These are phyloP conservation scores for Mycena olivaceomarginata DNA, from an alignment of 768 basidiomycete genomes.

Conservation along the genomic window DNA sequence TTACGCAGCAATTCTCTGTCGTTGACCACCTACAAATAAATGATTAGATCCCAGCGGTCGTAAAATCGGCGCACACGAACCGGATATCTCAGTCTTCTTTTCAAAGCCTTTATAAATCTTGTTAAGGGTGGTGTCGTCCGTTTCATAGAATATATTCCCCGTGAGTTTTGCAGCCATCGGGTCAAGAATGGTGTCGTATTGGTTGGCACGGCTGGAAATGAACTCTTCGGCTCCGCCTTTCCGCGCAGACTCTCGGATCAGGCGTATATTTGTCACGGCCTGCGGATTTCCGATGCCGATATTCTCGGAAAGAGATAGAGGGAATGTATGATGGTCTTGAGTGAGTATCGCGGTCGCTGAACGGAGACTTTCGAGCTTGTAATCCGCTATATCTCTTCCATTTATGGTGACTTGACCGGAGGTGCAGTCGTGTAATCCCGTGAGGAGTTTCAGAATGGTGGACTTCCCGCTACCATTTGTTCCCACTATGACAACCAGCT, in stretches of 20 bases:
- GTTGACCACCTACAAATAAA: constrained; percentile 50
- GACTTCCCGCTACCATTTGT: constrained; percentile 67
- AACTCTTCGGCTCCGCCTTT: constrained; percentile 33
- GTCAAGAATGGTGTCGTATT: constrained; percentile 45
- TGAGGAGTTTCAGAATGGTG: constrained; percentile 64
- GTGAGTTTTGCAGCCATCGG: constrained; percentile 14
- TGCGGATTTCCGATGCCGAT: constrained; percentile 44
- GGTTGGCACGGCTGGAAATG: constrained; percentile 25
- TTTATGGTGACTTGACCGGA: constrained; percentile 63
- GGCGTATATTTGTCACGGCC: neutral
- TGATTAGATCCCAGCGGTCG: neutral
- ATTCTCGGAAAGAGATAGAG: constrained; percentile 61
- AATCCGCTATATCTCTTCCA: constrained; percentile 54
- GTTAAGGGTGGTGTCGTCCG: constrained; percentile 44
- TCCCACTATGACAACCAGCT: constrained; percentile 68
- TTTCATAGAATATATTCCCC: constrained; percentile 8
- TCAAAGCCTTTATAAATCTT: constrained; percentile 40
- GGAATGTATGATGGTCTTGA: constrained; percentile 61
- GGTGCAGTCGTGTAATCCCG: constrained; percentile 53
- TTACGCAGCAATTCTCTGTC: constrained; percentile 53
- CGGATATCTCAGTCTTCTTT: constrained; percentile 42
- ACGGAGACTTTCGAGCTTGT: constrained; percentile 55
- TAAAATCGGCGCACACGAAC: neutral
- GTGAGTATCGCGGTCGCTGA: constrained; percentile 61
- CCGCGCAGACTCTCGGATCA: constrained; percentile 25